Conservation (phyloP, 257 asterid species). For the Phtheirospermum japonicum region DNA sequence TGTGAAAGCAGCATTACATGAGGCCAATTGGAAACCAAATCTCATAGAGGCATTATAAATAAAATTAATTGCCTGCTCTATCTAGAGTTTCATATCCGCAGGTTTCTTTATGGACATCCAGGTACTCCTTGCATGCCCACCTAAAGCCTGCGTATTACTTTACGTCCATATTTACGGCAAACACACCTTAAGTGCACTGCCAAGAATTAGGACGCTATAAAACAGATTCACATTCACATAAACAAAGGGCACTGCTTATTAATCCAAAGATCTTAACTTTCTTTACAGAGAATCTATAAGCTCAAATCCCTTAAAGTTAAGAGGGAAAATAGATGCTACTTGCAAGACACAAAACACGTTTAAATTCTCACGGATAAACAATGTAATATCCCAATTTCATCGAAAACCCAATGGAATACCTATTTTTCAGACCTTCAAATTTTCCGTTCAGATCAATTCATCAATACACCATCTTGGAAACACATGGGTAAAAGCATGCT, state of each 20-base stretch:
- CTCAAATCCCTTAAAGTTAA: background rate
- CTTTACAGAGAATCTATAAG: background rate
- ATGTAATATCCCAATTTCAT: slow-evolving; percentile 6
- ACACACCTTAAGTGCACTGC: slow-evolving; percentile 64
- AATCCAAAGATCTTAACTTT: background rate
- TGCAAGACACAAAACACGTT: background rate
- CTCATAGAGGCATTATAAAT: background rate
- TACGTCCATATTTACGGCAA: slow-evolving; percentile 85
- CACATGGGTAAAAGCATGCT: background rate
- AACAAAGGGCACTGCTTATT: slow-evolving; percentile 7
- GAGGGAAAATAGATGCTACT: background rate
- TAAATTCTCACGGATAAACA: slow-evolving; percentile 10
- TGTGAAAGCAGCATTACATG: slow-evolving; percentile 4
- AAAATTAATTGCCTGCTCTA: slow-evolving; percentile 9
- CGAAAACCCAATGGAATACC: background rate
- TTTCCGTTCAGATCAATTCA: slow-evolving; percentile 8
- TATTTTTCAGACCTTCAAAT: slow-evolving; percentile 3
- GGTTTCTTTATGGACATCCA: slow-evolving; percentile 60
- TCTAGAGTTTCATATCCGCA: slow-evolving; percentile 34
- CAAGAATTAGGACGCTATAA: slow-evolving; percentile 72
- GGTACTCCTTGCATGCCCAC: slow-evolving; percentile 55
- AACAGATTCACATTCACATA: background rate
- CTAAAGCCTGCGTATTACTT: slow-evolving; percentile 52
- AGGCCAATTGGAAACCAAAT: slow-evolving; percentile 6
- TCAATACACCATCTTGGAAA: background rate